phyloP scores from a whole-genome alignment of 805 yeast genomes.

The Lachancea sp. region DNA sequence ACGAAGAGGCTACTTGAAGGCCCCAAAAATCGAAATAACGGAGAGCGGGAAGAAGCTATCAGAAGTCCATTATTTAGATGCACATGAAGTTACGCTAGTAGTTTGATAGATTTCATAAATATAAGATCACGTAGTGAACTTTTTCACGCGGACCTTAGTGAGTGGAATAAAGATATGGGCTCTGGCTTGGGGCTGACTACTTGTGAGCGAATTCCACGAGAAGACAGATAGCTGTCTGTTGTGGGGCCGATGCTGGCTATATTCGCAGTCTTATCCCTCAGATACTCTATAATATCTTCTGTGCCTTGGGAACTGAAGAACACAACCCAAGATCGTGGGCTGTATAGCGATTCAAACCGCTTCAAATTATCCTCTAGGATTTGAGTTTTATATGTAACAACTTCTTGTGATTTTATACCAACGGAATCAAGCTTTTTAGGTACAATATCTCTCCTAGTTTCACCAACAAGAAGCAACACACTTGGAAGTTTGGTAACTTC shows the following conservation, averaged over 20 bases:
- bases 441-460: constrained; percentile 71
- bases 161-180: constrained; percentile 49
- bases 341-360: constrained; percentile 28
- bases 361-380: constrained; percentile 41
- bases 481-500: not conserved
- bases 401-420: constrained; percentile 37
- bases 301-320: constrained; percentile 93
- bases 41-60: constrained; percentile 32
- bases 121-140: not conserved
- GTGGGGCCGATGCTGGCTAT: constrained; percentile 91
- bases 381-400: constrained; percentile 63
- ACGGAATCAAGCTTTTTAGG: constrained; percentile 47
- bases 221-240: constrained; percentile 55
- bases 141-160: constrained; percentile 12
- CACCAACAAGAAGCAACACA: constrained; percentile 78
- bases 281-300: constrained; percentile 46
- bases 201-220: constrained; percentile 48
- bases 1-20: constrained; percentile 60
- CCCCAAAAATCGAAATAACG: constrained; percentile 56
- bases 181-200: constrained; percentile 70
- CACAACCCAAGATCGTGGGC: constrained; percentile 55
- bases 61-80: constrained; percentile 59
- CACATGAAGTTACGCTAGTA: constrained; percentile 60
- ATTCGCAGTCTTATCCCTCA: constrained; percentile 22
- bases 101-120: constrained; percentile 29